phyloP scores from a whole-genome alignment of 345 rosid genomes.

The Clausena lansium region DNA sequence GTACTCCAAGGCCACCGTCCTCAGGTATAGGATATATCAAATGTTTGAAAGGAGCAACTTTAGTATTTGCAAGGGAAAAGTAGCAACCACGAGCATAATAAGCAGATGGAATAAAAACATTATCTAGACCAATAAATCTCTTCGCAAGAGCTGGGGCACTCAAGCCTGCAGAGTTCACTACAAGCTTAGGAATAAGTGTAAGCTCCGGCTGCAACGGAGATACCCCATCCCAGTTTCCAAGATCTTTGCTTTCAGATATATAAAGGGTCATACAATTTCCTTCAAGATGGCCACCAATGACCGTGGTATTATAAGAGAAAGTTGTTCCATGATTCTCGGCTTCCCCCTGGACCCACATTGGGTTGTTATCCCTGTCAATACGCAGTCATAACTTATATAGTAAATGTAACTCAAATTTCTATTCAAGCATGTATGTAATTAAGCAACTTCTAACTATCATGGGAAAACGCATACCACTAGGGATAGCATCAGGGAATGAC shows the following conservation, averaged over 20 bases:
- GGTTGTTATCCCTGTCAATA: conserved; percentile 35
- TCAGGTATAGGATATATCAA: conserved; percentile 90
- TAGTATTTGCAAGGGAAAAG: conserved; percentile 56
- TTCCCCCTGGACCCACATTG: conserved; percentile 66
- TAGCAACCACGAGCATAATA: conserved; percentile 86
- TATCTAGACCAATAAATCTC: conserved; percentile 57
- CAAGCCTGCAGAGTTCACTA: conserved; percentile 83
- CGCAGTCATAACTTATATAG: conserved; percentile 33
- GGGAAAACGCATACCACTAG: conserved; percentile 49
- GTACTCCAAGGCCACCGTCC: conserved; percentile 91
- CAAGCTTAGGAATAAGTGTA: conserved; percentile 57
- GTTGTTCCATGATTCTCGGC: conserved; percentile 66
- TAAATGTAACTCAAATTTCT: neutral
- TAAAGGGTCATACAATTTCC: conserved; percentile 51
- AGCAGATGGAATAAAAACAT: conserved; percentile 43
- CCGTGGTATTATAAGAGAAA: conserved; percentile 77
- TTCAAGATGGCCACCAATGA: conserved; percentile 60
- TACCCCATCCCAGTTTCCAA: conserved; percentile 42
- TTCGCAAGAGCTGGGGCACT: conserved; percentile 67
- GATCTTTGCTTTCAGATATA: conserved; percentile 44
- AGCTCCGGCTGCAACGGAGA: conserved; percentile 45
- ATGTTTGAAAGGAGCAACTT: conserved; percentile 50
- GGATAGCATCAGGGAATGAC: conserved; percentile 82
- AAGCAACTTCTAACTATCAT: neutral
- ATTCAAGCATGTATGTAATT: neutral